Percentiles rank a stretch among this genome's conserved stretches.
These are phyloP conservation scores for Corylus heterophylla DNA, from an alignment of 306 rosid species.

Conservation along the genomic window DNA sequence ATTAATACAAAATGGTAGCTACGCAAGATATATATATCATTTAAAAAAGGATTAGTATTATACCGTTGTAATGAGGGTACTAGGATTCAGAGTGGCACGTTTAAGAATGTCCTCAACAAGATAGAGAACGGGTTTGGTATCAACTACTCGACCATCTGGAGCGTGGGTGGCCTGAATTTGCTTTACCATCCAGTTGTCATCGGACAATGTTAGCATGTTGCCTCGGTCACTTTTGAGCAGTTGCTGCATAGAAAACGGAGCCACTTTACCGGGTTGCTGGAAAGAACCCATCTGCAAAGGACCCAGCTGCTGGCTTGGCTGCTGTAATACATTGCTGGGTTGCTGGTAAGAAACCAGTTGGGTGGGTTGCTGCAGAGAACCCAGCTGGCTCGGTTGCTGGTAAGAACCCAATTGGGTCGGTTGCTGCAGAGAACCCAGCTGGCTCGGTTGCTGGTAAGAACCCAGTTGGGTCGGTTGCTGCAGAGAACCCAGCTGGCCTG, in stretches of 20 bases:
- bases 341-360: neutral
- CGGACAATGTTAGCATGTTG: constrained; percentile 30
- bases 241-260: constrained; percentile 41
- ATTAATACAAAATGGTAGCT: constrained; percentile 31
- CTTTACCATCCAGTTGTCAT: constrained; percentile 44
- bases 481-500: neutral
- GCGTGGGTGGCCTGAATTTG: constrained; percentile 47
- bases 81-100: constrained; percentile 31
- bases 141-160: constrained; percentile 48
- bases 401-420: neutral
- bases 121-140: constrained; percentile 50
- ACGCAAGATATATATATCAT: constrained; percentile 26
- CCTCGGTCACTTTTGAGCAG: constrained; percentile 34
- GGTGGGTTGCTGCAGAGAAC: constrained; percentile 38
- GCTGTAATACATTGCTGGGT: too few relatives aligned
- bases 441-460: neutral
- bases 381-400: too few relatives aligned
- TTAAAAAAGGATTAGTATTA: constrained; percentile 5
- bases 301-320: neutral
- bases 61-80: constrained; percentile 36
- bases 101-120: constrained; percentile 57
- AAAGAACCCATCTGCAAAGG: constrained; percentile 25
- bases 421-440: neutral
- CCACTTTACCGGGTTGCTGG: neutral
- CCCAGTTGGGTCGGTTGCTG: neutral